Conservation (phyloP, 2,329 filamentous ascomycete genomes). For the Aspergillus fijiensis region DNA sequence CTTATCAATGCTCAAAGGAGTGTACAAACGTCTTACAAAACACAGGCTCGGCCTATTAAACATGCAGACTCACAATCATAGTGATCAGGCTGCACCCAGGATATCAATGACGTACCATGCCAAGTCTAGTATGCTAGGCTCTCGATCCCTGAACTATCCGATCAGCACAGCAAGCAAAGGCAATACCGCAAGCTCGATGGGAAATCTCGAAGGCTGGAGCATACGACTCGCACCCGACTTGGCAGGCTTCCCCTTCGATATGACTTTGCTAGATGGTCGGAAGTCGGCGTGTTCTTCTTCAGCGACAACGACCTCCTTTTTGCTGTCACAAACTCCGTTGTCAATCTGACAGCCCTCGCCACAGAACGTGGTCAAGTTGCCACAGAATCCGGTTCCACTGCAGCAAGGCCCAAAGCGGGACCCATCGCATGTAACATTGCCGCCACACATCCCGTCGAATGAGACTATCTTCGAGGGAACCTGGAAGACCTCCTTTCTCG, state of each 20-base stretch:
- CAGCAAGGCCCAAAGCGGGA: conserved; percentile 38
- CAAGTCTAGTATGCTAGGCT: too few relatives aligned
- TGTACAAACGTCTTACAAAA: not conserved
- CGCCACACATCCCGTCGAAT: conserved; percentile 36
- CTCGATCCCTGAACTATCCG: not conserved
- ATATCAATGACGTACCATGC: not conserved
- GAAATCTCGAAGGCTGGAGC: not conserved
- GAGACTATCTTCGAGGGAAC: conserved; percentile 24
- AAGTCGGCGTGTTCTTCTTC: not conserved
- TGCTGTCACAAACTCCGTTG: conserved; percentile 29
- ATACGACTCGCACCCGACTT: conserved; percentile 15
- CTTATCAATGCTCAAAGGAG: not conserved
- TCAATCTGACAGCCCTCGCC: conserved; percentile 32
- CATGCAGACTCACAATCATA: not conserved
- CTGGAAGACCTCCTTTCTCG: conserved; percentile 15
- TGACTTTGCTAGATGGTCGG: not conserved
- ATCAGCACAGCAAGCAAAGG: conserved; percentile 10
- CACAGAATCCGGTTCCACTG: conserved; percentile 29
- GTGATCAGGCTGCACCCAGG: not conserved
- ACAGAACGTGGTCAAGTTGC: conserved; percentile 33
- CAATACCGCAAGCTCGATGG: conserved; percentile 10
- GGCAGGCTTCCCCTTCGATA: conserved; percentile 8
- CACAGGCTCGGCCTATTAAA: not conserved
- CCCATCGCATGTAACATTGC: conserved; percentile 34
- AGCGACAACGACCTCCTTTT: conserved; percentile 3